A percentile compares a stretch with the other conserved stretches of the same genome.
Conservation (phyloP, 1,284 basidiomycete species). For the Ganoderma boninense region DNA sequence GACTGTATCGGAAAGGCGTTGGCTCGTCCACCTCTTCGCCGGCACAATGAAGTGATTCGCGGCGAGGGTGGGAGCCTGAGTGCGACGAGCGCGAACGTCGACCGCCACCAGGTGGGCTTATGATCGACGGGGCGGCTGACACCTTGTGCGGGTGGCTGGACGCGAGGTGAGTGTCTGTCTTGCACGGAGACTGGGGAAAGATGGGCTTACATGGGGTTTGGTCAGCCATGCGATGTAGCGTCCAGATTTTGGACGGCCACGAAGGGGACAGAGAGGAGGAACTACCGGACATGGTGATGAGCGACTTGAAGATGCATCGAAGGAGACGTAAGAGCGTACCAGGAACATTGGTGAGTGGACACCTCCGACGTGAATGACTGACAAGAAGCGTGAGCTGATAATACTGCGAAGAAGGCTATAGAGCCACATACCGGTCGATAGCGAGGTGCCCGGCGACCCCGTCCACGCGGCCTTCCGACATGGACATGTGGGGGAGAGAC, state of each 20-base stretch:
- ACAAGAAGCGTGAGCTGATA: neutral
- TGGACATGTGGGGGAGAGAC: neutral
- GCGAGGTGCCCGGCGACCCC: neutral
- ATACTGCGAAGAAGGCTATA: no score
- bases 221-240: neutral
- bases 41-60: neutral
- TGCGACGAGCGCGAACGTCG: slow-evolving; percentile 20
- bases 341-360: neutral
- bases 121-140: slow-evolving; percentile 10
- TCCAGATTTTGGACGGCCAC: neutral
- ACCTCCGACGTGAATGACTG: neutral
- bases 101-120: slow-evolving; percentile 15
- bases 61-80: slow-evolving; percentile 13
- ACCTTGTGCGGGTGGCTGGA: neutral
- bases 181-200: neutral
- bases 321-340: neutral
- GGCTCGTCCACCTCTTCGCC: slow-evolving; percentile 8
- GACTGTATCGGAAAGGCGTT: slow-evolving; percentile 19
- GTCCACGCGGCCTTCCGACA: neutral
- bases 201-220: slow-evolving; percentile 6
- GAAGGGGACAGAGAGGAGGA: neutral
- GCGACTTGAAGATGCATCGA: neutral
- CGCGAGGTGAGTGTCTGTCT: neutral
- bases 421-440: neutral
- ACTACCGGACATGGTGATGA: neutral